Evolutionary conservation across 2,329 filamentous ascomycete genomes (phyloP).

Genomic region (Emericellopsis cladophorae): DNA sequence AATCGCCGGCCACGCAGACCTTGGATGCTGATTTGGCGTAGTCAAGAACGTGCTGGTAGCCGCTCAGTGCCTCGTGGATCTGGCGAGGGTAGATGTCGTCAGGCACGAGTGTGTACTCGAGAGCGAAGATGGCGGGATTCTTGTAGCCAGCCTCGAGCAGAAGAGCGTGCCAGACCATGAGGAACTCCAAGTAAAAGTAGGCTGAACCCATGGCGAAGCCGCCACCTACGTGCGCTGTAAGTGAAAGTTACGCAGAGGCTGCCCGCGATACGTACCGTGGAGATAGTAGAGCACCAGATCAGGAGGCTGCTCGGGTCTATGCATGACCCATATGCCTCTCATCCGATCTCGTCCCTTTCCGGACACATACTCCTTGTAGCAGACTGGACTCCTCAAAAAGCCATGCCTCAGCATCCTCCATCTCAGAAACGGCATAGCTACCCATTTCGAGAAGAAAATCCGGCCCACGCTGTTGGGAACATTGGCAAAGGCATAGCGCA

Average conservation of each 20-base stretch:
- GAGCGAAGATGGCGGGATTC: conserved; percentile 67
- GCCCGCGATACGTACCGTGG: conserved; percentile 44
- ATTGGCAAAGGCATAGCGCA: conserved; percentile 64
- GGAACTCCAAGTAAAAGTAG: conserved; percentile 77
- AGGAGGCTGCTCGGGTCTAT: conserved; percentile 45
- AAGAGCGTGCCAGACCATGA: conserved; percentile 58
- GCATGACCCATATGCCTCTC: conserved; percentile 57
- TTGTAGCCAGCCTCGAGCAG: conserved; percentile 51
- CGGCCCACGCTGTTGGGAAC: conserved; percentile 56
- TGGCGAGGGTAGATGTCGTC: conserved; percentile 63
- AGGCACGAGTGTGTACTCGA: conserved; percentile 73
- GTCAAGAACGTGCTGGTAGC: conserved; percentile 57
- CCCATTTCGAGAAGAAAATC: conserved; percentile 65
- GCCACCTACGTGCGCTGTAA: conserved; percentile 37
- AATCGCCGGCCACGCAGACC: conserved; percentile 66
- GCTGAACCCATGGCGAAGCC: conserved; percentile 74
- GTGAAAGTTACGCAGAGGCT: neutral
- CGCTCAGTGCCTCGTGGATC: conserved; percentile 54
- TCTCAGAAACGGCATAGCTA: conserved; percentile 60
- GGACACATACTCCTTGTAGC: conserved; percentile 41
- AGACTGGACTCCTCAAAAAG: conserved; percentile 45
- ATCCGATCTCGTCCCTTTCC: conserved; percentile 25
- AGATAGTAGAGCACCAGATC: conserved; percentile 75
- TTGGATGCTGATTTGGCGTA: conserved; percentile 43
- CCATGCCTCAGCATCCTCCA: conserved; percentile 69